Percentiles rank a stretch among this genome's conserved stretches.
phyloP scores from a whole-genome alignment of 1,284 basidiomycete genomes.

The Dichomitus squalens region DNA sequence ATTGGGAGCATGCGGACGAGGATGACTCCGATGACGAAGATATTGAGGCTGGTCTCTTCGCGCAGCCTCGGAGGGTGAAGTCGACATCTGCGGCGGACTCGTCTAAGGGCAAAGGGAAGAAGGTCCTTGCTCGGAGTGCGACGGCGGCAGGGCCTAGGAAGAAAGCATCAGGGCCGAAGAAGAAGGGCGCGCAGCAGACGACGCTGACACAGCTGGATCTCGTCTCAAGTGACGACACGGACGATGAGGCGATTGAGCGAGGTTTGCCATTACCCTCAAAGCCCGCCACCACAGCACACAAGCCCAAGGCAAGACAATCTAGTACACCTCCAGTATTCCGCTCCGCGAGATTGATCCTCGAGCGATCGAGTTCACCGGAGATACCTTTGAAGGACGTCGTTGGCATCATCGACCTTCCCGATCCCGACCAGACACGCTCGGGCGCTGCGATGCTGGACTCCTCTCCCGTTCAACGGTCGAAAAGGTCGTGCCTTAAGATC shows the following conservation, averaged over 20 bases:
- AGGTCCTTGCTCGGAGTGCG: slow-evolving; percentile 27
- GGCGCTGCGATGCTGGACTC: slow-evolving; percentile 16
- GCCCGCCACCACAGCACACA: background rate
- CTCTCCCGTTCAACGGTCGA: slow-evolving; percentile 10
- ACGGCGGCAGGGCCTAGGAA: slow-evolving; percentile 9
- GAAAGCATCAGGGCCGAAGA: slow-evolving; percentile 35
- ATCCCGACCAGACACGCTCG: slow-evolving; percentile 1
- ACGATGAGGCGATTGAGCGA: slow-evolving; percentile 55
- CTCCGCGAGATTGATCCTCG: background rate
- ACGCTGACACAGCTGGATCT: slow-evolving; percentile 33
- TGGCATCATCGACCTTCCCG: slow-evolving; percentile 13
- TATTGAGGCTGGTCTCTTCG: slow-evolving; percentile 51
- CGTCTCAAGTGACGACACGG: slow-evolving; percentile 55
- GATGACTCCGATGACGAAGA: slow-evolving; percentile 66
- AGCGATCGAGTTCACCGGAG: slow-evolving; percentile 17
- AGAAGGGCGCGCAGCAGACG: slow-evolving; percentile 26
- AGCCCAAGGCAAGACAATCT: slow-evolving; percentile 1
- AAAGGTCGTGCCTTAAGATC: background rate
- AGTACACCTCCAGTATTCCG: background rate
- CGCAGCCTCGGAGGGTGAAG: slow-evolving; percentile 46
- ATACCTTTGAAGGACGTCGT: slow-evolving; percentile 7
- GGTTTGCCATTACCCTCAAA: slow-evolving; percentile 24
- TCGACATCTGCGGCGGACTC: slow-evolving; percentile 40
- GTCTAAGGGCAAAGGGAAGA: slow-evolving; percentile 28
- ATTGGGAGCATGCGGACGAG: slow-evolving; percentile 60